Evolutionary conservation across 805 yeast genomes (phyloP).

Genomic region (Blastobotrys americana): DNA sequence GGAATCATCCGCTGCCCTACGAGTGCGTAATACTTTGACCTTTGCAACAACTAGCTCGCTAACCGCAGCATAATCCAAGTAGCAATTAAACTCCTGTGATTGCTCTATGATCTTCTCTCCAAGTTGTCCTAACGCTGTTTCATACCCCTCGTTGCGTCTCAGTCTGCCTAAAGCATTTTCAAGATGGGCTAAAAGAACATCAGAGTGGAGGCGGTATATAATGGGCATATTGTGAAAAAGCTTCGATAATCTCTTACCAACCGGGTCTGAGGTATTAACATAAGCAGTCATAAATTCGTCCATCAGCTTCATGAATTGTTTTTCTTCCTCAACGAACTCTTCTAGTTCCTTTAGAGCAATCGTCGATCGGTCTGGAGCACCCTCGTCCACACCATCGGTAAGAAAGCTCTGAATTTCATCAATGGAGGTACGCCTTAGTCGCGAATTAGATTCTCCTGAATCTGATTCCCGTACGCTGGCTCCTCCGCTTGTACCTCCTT

Average conservation of each 20-base stretch:
- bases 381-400: background rate
- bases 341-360: slow-evolving; percentile 2
- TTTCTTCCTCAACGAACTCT: slow-evolving; percentile 12
- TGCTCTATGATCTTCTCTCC: slow-evolving; percentile 2
- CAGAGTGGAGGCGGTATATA: slow-evolving; percentile 17
- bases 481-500: slow-evolving; percentile 2
- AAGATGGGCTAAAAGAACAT: slow-evolving; percentile 13
- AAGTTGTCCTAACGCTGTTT: slow-evolving; percentile 9
- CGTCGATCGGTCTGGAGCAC: background rate
- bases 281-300: slow-evolving; percentile 16
- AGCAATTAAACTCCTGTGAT: slow-evolving; percentile 12
- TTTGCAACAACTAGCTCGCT: slow-evolving; percentile 11
- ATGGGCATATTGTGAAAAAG: slow-evolving; percentile 19
- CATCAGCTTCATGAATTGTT: slow-evolving; percentile 6
- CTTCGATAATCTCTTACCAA: slow-evolving; percentile 11
- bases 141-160: slow-evolving; percentile 3
- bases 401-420: slow-evolving; percentile 15
- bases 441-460: slow-evolving; percentile 7
- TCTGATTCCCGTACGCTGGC: background rate
- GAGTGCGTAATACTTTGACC: slow-evolving; percentile 11
- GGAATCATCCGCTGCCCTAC: slow-evolving; percentile 1
- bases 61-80: slow-evolving; percentile 17
- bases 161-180: slow-evolving; percentile 11
- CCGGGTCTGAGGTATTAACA: slow-evolving; percentile 8
- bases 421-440: background rate